These are phyloP conservation scores for Oryza officinalis DNA, from an alignment of 176 grass and related monocot genomes.

Conservation along the genomic window DNA sequence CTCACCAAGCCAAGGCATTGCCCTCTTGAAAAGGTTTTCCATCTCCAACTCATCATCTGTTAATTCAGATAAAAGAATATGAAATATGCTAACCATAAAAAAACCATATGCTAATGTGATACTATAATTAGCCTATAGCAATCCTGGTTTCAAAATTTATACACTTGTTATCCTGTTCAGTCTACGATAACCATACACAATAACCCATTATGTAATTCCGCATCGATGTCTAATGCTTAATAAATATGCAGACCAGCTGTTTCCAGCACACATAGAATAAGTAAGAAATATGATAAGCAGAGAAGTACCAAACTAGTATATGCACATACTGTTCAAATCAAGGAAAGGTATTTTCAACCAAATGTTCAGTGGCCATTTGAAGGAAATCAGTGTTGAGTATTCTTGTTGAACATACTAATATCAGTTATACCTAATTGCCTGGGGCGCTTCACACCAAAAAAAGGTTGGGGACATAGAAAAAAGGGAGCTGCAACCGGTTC, in stretches of 20 bases:
- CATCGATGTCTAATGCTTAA: not conserved
- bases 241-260: not conserved
- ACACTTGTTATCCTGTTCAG: not conserved
- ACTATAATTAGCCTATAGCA: not conserved
- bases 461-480: slow-evolving; percentile 95
- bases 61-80: slow-evolving; percentile 34
- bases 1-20: slow-evolving; percentile 98
- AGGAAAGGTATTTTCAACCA: not conserved
- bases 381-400: not conserved
- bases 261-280: not conserved
- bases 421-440: slow-evolving; percentile 64
- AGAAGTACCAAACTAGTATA: too few relatives aligned
- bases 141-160: not conserved
- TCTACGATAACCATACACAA: not conserved
- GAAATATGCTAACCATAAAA: slow-evolving; percentile 15
- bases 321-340: too few relatives aligned
- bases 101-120: not conserved
- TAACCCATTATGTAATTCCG: not conserved
- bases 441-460: slow-evolving; percentile 80
- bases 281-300: not conserved
- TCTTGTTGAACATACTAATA: not conserved
- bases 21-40: slow-evolving; percentile 88
- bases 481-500: slow-evolving; percentile 91
- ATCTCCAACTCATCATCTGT: slow-evolving; percentile 93
- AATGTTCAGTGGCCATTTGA: not conserved